Percentiles rank a stretch among this genome's conserved stretches.
phyloP scores from a whole-genome alignment of 2,329 filamentous ascomycete species.

The Volutella citrinella region DNA sequence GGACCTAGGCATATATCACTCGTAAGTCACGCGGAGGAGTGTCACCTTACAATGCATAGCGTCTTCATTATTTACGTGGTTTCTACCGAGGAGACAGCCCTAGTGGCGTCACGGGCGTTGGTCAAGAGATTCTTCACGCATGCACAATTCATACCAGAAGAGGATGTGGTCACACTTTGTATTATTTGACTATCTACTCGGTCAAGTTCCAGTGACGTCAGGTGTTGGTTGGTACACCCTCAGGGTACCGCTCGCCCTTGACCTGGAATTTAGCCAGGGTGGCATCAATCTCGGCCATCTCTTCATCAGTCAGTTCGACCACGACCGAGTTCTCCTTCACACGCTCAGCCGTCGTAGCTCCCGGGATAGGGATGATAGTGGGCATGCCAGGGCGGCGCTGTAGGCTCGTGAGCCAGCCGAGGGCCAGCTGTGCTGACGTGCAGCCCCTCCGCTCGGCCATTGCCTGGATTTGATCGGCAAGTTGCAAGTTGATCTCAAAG shows the following conservation, averaged over 20 bases:
- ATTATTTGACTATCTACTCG: too few relatives aligned
- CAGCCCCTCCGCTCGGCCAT: conserved; percentile 55
- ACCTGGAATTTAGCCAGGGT: background rate
- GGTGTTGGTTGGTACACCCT: background rate
- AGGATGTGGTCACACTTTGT: too few relatives aligned
- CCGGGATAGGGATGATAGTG: conserved; percentile 57
- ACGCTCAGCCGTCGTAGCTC: conserved; percentile 50
- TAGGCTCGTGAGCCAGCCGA: conserved; percentile 53
- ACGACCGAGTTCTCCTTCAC: conserved; percentile 54
- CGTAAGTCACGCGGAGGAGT: too few relatives aligned
- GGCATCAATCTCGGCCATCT: conserved; percentile 34
- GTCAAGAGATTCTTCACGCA: too few relatives aligned
- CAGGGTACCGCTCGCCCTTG: background rate
- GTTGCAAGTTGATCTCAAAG: conserved; percentile 58
- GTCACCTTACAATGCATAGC: too few relatives aligned
- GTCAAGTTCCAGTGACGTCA: too few relatives aligned
- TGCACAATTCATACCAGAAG: too few relatives aligned
- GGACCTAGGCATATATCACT: too few relatives aligned
- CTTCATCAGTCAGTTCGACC: conserved; percentile 43
- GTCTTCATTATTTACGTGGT: too few relatives aligned
- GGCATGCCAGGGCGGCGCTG: conserved; percentile 1
- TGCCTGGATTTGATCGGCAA: conserved; percentile 51
- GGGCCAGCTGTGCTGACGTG: conserved; percentile 59
- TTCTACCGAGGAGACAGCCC: too few relatives aligned
- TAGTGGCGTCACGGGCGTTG: too few relatives aligned